Base-by-base conservation (phyloP, 2,329 filamentous ascomycete species). In the Capronia coronata region DNA sequence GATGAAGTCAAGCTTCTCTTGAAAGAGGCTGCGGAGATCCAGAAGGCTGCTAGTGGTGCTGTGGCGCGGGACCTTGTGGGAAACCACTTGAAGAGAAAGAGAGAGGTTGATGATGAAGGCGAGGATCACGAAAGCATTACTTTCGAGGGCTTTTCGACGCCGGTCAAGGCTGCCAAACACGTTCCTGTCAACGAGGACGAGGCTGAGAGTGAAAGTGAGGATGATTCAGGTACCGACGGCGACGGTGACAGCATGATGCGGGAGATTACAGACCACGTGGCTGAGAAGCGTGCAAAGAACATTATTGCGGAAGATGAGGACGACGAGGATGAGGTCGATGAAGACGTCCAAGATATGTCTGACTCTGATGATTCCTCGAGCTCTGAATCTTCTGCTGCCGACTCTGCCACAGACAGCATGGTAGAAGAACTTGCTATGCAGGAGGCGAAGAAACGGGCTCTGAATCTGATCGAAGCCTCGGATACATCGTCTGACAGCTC, bases 391-490 rank as follows among this genome's bases (percentile, higher is more conserved):
- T 56, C 49, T 9, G 55, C 58, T 22, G 50, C 51, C 5, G 56
- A 49, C 2, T 47, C 49, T 27, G 65, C 67, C 11, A 64, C 62
- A 18, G 67, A 68, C n/a, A 68, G 72, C 49, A 52, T 71, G 3
- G 64, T 63, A 11, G 66, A 74, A 27, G 73, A 76, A 43, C 61
- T 75, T 19, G 64, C 70, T 41, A 68, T 70, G 22, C 59, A 77
- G 1, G 64, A 66, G 37, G 65, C 71, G 6, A 73, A 75, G 37
- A 68, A 71, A 49, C 35, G 52, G 19, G 55, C 37, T 13, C 38
- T 53, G 41, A 52, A 48, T 38, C 44, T 52, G 18, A 51, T 52
- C 16, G 43, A 23, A 44, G 19, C 9, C 14, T 34, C 43, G 29
- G 48, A 22, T n/a, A 60, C 27, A 43, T 56, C 39, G 3, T 51